phyloP scores from a whole-genome alignment of 208 protist species.

The Wallacemonas collosoma region DNA sequence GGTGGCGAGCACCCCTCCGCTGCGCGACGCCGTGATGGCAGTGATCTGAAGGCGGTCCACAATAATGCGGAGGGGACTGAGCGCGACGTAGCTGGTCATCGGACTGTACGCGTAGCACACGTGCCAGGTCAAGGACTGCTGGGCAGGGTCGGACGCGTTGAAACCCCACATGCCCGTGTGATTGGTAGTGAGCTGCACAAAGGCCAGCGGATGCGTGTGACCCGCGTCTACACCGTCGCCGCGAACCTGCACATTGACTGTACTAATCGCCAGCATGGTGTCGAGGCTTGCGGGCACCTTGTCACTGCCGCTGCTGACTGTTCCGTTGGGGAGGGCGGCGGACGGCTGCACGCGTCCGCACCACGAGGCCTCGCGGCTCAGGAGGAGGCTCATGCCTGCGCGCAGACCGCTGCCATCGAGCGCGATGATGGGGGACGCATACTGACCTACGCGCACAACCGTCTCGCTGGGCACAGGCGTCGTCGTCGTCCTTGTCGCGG shows the following conservation, averaged over 20 bases:
- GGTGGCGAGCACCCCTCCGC: constrained; percentile 16
- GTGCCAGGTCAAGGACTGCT: constrained; percentile 40
- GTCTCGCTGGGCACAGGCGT: constrained; percentile 15
- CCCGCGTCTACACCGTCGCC: neutral
- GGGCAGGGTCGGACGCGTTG: constrained; percentile 27
- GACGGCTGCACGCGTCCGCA: constrained; percentile 47
- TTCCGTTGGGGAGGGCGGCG: constrained; percentile 14
- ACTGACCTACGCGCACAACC: constrained; percentile 50
- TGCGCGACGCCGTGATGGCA: constrained; percentile 30
- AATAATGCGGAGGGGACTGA: constrained; percentile 40
- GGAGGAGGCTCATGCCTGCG: constrained; percentile 62
- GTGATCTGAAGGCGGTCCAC: constrained; percentile 46
- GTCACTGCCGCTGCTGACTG: constrained; percentile 12
- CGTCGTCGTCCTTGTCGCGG: neutral
- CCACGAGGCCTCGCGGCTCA: constrained; percentile 29
- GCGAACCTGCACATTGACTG: constrained; percentile 17
- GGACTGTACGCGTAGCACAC: constrained; percentile 63
- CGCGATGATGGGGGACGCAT: constrained; percentile 57
- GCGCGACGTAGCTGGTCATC: constrained; percentile 39
- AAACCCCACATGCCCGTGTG: constrained; percentile 73
- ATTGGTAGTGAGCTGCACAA: constrained; percentile 67
- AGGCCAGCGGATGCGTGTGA: constrained; percentile 26
- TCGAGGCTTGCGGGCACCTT: constrained; percentile 36
- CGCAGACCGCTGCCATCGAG: constrained; percentile 51
- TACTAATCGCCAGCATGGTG: constrained; percentile 66